Evolutionary conservation across 2,329 filamentous ascomycete species (phyloP), one percentile per base, ranked within the genome.

Genomic region (Penicillium sp.): DNA sequence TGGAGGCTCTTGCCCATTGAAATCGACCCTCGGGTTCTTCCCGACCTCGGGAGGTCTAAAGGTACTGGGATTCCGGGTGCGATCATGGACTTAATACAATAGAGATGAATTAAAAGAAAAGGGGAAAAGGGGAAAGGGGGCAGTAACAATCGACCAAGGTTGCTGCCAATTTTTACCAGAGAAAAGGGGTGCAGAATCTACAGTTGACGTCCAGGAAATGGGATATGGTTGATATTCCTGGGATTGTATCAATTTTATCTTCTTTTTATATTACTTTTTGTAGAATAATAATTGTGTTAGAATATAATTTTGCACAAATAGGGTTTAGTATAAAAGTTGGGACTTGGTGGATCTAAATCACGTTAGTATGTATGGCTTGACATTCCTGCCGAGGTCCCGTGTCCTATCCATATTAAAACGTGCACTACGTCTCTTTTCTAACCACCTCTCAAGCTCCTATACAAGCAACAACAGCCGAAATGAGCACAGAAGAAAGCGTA

Each of bases 401-500:
- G 9, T 19, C 27, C 9, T 27, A 36, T 19, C n/a, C 38, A 55
- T 44, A 31, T 7, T 10, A 44, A 50, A 55, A 43, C 11, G 23
- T 33, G 27, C 25, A 33, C 19, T 21, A 1, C 31, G 5, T 33
- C 36, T 34, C 36, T 23, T n/a, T 29, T n/a, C n/a, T 19, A 13
- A 25, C 51, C 50, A 46, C 23, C 19, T 27, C 25, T 19, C 36
- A 41, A 49, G 15, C 19, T 25, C 33, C 13, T 43, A 10, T 25
- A 39, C 16, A 23, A 54, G 23, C 11, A 7, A 4, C 36, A 13
- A 33, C 16, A 41, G 16, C 16, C 27, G 6, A 36, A 21, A 67
- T 72, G 51, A 76, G 73, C 46, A 79, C 75, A 33, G 76, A 78
- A 68, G 83, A 86, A 73, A 79, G 80, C 56, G 79, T 72, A 60